These are phyloP conservation scores for Porcisia hertigi DNA, from an alignment of 208 protist genomes.

Conservation along the genomic window DNA sequence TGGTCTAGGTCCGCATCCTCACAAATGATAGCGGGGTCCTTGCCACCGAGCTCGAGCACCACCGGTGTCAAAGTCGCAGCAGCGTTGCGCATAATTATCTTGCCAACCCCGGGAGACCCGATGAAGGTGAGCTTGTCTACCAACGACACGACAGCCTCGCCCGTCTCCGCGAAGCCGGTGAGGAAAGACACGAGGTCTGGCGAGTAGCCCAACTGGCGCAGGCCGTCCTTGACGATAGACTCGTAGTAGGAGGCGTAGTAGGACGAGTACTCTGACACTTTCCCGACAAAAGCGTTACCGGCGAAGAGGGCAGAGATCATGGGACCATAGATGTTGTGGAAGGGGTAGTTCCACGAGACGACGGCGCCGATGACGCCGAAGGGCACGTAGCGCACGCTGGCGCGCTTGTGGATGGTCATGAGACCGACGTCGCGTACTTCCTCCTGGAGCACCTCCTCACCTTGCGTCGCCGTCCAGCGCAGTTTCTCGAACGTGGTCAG, in stretches of 20 bases:
- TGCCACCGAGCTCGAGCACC: constrained; percentile 95
- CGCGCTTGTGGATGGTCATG: constrained; percentile 90
- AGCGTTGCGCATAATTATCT: constrained; percentile 92
- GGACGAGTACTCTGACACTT: constrained; percentile 95
- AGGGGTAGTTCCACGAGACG: constrained; percentile 96
- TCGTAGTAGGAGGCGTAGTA: constrained; percentile 93
- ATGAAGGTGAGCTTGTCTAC: constrained; percentile 95
- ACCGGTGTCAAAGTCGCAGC: constrained; percentile 91
- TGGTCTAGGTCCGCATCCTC: constrained; percentile 92
- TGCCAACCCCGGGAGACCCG: constrained; percentile 86
- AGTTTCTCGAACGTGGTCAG: constrained; percentile 93
- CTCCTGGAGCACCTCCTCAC: constrained; percentile 80
- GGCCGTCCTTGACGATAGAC: constrained; percentile 86
- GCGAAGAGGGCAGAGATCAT: constrained; percentile 95
- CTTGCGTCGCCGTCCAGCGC: constrained; percentile 80
- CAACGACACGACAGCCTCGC: constrained; percentile 81
- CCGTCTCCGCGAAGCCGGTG: constrained; percentile 94
- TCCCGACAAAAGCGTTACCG: constrained; percentile 94
- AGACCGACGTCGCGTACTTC: constrained; percentile 86
- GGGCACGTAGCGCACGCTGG: constrained; percentile 82
- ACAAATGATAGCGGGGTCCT: constrained; percentile 93
- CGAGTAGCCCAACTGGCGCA: constrained; percentile 86
- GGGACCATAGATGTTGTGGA: constrained; percentile 94
- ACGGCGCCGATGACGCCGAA: constrained; percentile 93
- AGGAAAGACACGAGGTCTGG: constrained; percentile 92